Evolutionary conservation across 2,329 filamentous ascomycete species (phyloP), one percentile per base, ranked within the genome.

Genomic region (Botrytis fragariae): DNA sequence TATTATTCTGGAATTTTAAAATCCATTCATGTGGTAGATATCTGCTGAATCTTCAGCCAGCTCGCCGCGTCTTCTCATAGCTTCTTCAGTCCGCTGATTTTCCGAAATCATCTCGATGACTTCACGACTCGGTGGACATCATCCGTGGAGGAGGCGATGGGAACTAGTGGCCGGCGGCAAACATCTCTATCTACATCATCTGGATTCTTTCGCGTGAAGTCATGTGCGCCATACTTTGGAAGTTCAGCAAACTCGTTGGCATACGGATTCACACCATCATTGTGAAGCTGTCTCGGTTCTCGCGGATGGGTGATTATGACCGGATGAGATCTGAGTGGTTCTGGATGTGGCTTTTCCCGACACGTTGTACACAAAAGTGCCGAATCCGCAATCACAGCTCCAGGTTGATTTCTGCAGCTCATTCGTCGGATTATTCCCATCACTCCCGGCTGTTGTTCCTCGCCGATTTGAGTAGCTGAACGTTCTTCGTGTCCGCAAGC

Each of bases 401-500:
- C 25, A 1, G 48, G n/a, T 10, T 18, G 0, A 1, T 10, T 59
- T 12, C 32, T 57, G 37, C 22, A 9, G n/a, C 37, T 42, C 10
- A 57, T 16, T 42, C n/a, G 20, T 32, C 37, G 48, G n/a, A 69
- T 42, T 2, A 59, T 32, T 4, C 35, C 35, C 25, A 14, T n/a
- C n/a, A 69, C 29, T 32, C 48, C 65, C 2, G 18, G 16, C 16
- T 1, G n/a, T 44, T 51, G 48, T 14, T 44, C 35, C 20, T 37
- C 29, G 48, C 37, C 65, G 18, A 69, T 57, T 25, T 37, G 18
- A 2, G 48, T 44, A 3, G 35, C 29, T 1, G 64, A 57, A 29
- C 10, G 20, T 59, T 69, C 65, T 57, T 9, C n/a, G 48, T 69
- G 65, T 59, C 65, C 65, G 48, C 65, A 69, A 25, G 48, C 35